Conservation (phyloP, 805 yeast genomes). For the Candida berthetii region DNA sequence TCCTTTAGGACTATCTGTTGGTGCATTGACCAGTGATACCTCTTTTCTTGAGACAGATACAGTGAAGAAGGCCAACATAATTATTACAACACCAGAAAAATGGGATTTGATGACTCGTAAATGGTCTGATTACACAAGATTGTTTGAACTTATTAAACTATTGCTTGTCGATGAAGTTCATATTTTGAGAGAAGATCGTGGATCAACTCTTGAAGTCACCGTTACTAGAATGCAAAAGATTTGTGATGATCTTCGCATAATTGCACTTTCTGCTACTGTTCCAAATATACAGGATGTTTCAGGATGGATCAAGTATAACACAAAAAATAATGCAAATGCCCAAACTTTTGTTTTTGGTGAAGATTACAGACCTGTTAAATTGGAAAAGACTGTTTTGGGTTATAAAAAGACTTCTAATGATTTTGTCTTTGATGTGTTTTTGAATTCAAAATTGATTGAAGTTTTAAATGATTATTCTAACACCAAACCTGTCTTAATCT, state of each 20-base stretch:
- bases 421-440: slow-evolving; percentile 39
- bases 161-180: slow-evolving; percentile 44
- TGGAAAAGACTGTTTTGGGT: slow-evolving; percentile 38
- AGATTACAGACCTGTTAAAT: slow-evolving; percentile 36
- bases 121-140: slow-evolving; percentile 35
- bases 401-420: slow-evolving; percentile 33
- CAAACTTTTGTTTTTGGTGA: slow-evolving; percentile 37
- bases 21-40: slow-evolving; percentile 52
- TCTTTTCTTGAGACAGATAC: slow-evolving; percentile 35
- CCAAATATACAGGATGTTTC: slow-evolving; percentile 46
- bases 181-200: slow-evolving; percentile 36
- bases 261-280: slow-evolving; percentile 48
- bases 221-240: slow-evolving; percentile 39
- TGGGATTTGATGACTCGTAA: slow-evolving; percentile 53
- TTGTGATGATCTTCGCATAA: slow-evolving; percentile 29
- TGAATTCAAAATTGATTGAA: slow-evolving; percentile 35
- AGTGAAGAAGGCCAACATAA: slow-evolving; percentile 42
- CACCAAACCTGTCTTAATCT: slow-evolving; percentile 39
- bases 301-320: slow-evolving; percentile 30
- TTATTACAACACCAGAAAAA: slow-evolving; percentile 57
- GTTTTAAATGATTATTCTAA: slow-evolving; percentile 32
- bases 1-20: slow-evolving; percentile 33
- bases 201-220: slow-evolving; percentile 42
- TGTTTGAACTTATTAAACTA: slow-evolving; percentile 37
- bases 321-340: slow-evolving; percentile 20